Evolutionary conservation across 2,329 filamentous ascomycete species (phyloP).

Genomic region (Colletotrichum lini): DNA sequence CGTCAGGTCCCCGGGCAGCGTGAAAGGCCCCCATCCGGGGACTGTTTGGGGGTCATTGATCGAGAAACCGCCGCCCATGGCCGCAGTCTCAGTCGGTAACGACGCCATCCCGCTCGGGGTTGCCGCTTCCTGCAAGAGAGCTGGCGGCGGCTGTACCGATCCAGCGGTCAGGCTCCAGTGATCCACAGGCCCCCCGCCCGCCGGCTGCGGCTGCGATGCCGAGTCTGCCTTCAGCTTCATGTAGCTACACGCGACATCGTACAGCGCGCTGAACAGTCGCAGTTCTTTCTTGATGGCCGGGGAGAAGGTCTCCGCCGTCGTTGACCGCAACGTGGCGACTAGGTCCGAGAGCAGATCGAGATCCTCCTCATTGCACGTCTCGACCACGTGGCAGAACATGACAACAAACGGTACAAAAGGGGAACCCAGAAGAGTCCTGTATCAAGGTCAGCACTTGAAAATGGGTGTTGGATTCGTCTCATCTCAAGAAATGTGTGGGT

Average conservation of each 20-base stretch:
- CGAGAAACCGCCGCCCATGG: not conserved
- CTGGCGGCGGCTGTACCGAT: not conserved
- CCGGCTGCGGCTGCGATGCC: not conserved
- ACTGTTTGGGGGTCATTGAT: not conserved
- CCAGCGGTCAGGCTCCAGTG: not conserved
- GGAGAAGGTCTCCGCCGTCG: slow-evolving; percentile 16
- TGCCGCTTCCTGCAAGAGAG: not conserved
- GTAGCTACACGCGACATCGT: too few species aligned
- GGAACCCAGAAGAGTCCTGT: slow-evolving; percentile 42
- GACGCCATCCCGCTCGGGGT: not conserved
- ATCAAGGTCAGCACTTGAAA: not conserved
- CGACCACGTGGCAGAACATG: slow-evolving; percentile 48
- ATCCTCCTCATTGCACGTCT: slow-evolving; percentile 59
- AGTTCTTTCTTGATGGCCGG: slow-evolving; percentile 25
- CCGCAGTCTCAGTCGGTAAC: not conserved
- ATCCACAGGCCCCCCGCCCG: not conserved
- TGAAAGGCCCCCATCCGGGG: not conserved
- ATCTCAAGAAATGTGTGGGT: not conserved
- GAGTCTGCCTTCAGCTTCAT: slow-evolving; percentile 35
- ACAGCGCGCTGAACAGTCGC: too few species aligned
- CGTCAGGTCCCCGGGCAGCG: slow-evolving; percentile 21
- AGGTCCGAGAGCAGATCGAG: slow-evolving; percentile 49
- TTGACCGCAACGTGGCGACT: slow-evolving; percentile 39
- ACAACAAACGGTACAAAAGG: slow-evolving; percentile 48
- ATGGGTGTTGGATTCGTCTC: not conserved